phyloP scores from a whole-genome alignment of 1,284 basidiomycete genomes.

The Farysia itapuensis region DNA sequence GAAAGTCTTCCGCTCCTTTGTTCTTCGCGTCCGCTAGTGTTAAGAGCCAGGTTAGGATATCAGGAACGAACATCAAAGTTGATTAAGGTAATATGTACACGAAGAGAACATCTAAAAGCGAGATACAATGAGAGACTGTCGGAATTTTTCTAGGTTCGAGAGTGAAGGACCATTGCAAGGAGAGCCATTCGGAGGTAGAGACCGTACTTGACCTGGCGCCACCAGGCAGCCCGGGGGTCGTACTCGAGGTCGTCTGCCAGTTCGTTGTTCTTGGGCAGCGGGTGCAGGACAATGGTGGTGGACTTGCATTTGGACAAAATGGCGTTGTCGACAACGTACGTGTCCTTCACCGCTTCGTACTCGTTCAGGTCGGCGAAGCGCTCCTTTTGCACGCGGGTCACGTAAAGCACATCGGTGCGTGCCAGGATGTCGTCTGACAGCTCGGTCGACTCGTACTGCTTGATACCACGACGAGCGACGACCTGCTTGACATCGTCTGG shows the following conservation, averaged over 20 bases:
- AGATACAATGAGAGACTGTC: too few species aligned
- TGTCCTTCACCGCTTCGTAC: constrained; percentile 88
- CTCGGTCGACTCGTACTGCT: constrained; percentile 78
- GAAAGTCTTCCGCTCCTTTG: too few species aligned
- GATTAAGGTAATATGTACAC: too few species aligned
- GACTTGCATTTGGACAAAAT: constrained; percentile 87
- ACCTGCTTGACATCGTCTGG: constrained; percentile 80
- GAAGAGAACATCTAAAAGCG: too few species aligned
- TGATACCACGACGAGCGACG: constrained; percentile 62
- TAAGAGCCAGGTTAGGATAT: too few species aligned
- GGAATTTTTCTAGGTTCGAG: too few species aligned
- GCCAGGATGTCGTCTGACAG: constrained; percentile 80
- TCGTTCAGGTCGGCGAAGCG: constrained; percentile 79
- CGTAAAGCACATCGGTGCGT: constrained; percentile 95
- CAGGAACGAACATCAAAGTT: too few species aligned
- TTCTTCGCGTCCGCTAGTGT: too few species aligned
- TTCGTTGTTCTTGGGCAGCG: constrained; percentile 90
- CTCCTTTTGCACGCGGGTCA: constrained; percentile 94
- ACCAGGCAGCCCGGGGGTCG: constrained; percentile 91
- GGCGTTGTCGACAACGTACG: constrained; percentile 91
- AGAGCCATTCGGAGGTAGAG: constrained; percentile 67
- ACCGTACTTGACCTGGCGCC: constrained; percentile 98
- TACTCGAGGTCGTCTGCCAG: constrained; percentile 98
- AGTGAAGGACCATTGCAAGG: constrained; percentile 52
- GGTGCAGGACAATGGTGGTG: constrained; percentile 98